phyloP scores from a whole-genome alignment of 345 rosid species.

The Geranium rotundifolium region DNA sequence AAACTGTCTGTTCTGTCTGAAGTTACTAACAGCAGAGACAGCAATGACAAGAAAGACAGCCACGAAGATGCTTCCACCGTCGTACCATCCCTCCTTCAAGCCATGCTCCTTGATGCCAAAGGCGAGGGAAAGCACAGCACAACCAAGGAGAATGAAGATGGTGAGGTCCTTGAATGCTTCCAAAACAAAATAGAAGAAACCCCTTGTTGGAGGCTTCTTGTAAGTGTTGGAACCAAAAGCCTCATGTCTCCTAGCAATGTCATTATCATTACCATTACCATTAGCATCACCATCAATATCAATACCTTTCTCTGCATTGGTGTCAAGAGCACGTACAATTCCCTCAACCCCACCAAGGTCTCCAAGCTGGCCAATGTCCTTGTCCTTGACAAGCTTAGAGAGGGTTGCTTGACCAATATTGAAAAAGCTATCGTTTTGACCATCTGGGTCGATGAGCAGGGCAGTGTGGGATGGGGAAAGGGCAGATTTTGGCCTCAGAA shows the following conservation, averaged over 20 bases:
- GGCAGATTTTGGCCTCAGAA: no score
- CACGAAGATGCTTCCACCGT: slow-evolving; percentile 53
- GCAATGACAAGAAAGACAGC: slow-evolving; percentile 46
- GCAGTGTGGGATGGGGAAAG: no score
- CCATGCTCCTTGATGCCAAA: slow-evolving; percentile 57
- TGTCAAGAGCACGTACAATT: slow-evolving; percentile 29
- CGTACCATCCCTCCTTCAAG: slow-evolving; percentile 55
- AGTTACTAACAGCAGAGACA: slow-evolving; percentile 43
- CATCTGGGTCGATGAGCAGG: no score
- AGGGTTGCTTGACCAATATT: slow-evolving; percentile 22
- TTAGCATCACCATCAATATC: no score
- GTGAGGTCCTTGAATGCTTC: slow-evolving; percentile 48
- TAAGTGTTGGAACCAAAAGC: slow-evolving; percentile 57
- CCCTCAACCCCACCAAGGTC: slow-evolving; percentile 30
- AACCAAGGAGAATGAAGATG: slow-evolving; percentile 43
- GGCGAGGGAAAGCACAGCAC: slow-evolving; percentile 50
- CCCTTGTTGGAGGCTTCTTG: slow-evolving; percentile 44
- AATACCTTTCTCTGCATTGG: slow-evolving; percentile 30
- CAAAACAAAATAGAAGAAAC: slow-evolving; percentile 29
- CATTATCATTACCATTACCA: slow-evolving; percentile 11
- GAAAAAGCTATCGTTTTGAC: slow-evolving; percentile 7
- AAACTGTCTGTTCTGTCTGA: slow-evolving; percentile 40
- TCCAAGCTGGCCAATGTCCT: slow-evolving; percentile 19
- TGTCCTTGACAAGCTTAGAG: slow-evolving; percentile 27
- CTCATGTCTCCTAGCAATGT: slow-evolving; percentile 26